Percentiles rank a stretch among this genome's conserved stretches.
These are phyloP conservation scores for Suhomyces bokatorum DNA, from an alignment of 1,139 yeast species.

Conservation along the genomic window DNA sequence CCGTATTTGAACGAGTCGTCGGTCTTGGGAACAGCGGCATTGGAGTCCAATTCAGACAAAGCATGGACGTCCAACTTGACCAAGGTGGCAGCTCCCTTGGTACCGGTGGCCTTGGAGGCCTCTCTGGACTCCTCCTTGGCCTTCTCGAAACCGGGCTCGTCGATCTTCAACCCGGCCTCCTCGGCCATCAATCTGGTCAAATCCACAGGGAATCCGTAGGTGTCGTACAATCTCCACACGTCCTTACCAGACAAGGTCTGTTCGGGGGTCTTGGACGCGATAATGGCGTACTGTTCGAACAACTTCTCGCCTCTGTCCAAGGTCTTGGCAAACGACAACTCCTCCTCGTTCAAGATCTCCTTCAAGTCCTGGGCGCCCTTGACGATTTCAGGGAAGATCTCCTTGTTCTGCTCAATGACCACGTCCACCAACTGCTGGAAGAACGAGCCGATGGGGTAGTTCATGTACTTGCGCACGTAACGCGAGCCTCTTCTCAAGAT, in stretches of 20 bases:
- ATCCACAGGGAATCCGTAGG: slow-evolving; percentile 99
- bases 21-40: slow-evolving; percentile 70
- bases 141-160: slow-evolving; percentile 85
- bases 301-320: slow-evolving; percentile 97
- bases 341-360: slow-evolving; percentile 95
- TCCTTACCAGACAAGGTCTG: slow-evolving; percentile 87
- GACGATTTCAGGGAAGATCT: slow-evolving; percentile 86
- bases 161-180: slow-evolving; percentile 92
- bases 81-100: slow-evolving; percentile 56
- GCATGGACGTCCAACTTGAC: slow-evolving; percentile 90
- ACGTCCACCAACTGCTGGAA: slow-evolving; percentile 92
- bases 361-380: slow-evolving; percentile 72
- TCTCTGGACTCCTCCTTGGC: slow-evolving; percentile 88
- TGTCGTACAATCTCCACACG: slow-evolving; percentile 97
- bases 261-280: slow-evolving; percentile 73
- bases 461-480: slow-evolving; percentile 93
- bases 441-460: slow-evolving; percentile 91
- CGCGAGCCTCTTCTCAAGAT: slow-evolving; percentile 97
- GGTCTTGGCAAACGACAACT: slow-evolving; percentile 89
- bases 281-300: slow-evolving; percentile 87
- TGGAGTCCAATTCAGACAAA: slow-evolving; percentile 61
- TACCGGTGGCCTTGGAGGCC: slow-evolving; percentile 88
- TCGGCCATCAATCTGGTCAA: slow-evolving; percentile 98
- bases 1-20: slow-evolving; percentile 79
- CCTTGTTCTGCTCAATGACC: slow-evolving; percentile 82